Conservation (phyloP, 2,329 filamentous ascomycete species). For the Aspergillaceae sp. region DNA sequence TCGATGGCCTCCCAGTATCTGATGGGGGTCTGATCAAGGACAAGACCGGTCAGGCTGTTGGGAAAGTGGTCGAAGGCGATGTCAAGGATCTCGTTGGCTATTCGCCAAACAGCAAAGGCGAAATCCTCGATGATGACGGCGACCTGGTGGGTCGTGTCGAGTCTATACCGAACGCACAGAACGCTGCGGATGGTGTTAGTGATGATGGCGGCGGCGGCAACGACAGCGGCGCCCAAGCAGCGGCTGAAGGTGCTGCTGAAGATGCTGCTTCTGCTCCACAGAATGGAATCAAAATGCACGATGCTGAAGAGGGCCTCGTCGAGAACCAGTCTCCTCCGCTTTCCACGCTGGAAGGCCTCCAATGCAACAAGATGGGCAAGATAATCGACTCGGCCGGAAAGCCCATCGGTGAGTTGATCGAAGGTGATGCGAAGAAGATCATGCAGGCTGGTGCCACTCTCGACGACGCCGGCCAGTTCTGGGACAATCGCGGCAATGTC, state of each 20-base stretch:
- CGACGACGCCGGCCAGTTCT: no score
- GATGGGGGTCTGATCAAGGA: slow-evolving; percentile 48
- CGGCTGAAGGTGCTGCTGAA: background rate
- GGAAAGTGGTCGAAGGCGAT: slow-evolving; percentile 34
- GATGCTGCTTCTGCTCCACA: slow-evolving; percentile 19
- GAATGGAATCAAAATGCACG: slow-evolving; percentile 4
- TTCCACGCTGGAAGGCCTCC: slow-evolving; percentile 17
- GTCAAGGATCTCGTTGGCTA: slow-evolving; percentile 34
- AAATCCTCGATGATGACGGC: slow-evolving; percentile 25
- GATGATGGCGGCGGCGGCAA: background rate
- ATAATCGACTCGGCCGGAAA: no score
- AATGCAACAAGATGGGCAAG: no score
- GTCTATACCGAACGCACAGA: slow-evolving; percentile 15
- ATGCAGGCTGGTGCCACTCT: no score
- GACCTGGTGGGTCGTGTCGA: slow-evolving; percentile 32
- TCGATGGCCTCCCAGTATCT: slow-evolving; percentile 37
- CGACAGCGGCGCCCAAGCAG: background rate
- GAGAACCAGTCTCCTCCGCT: slow-evolving; percentile 21
- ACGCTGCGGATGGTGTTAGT: slow-evolving; percentile 1
- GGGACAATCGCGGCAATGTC: no score
- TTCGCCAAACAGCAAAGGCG: slow-evolving; percentile 30
- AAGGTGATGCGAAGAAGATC: no score
- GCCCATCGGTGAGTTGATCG: no score
- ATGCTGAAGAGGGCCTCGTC: slow-evolving; percentile 24
- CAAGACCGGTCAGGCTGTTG: slow-evolving; percentile 24